A percentile compares a stretch with the other conserved stretches of the same genome.
Evolutionary conservation across 352 stramenopile species (phyloP).

Genomic region (Globisporangium acanthophoron): DNA sequence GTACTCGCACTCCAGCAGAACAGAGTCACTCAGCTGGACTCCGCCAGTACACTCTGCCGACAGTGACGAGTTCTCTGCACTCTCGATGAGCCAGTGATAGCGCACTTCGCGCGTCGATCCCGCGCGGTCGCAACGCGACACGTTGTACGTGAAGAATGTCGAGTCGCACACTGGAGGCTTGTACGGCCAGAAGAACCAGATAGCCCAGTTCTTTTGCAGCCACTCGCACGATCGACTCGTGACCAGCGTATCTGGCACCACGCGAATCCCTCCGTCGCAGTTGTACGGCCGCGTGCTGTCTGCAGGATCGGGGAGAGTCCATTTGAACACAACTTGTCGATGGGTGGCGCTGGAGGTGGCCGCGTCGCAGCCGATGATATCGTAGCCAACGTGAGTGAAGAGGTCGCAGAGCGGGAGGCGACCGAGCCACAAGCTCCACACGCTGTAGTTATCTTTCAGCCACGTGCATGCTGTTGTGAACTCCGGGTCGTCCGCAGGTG

Average conservation of each 20-base stretch:
- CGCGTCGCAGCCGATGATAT: slow-evolving; percentile 5
- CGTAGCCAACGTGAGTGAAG: background rate
- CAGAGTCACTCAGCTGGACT: slow-evolving; percentile 13
- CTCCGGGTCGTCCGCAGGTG: background rate
- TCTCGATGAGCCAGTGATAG: slow-evolving; percentile 32
- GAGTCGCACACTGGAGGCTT: slow-evolving; percentile 29
- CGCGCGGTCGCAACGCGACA: slow-evolving; percentile 22
- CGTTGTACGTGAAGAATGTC: slow-evolving; percentile 36
- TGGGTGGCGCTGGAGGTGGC: slow-evolving; percentile 21
- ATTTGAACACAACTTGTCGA: slow-evolving; percentile 30
- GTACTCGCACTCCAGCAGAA: slow-evolving; percentile 41
- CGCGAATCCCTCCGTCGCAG: slow-evolving; percentile 24
- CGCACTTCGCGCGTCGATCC: slow-evolving; percentile 18
- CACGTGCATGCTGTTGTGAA: slow-evolving; percentile 24
- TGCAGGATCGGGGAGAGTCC: slow-evolving; percentile 29
- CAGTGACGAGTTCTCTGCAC: slow-evolving; percentile 11
- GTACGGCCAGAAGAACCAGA: slow-evolving; percentile 15
- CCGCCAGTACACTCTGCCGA: slow-evolving; percentile 34
- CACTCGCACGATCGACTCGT: slow-evolving; percentile 47
- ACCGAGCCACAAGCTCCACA: slow-evolving; percentile 18
- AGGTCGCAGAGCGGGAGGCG: slow-evolving; percentile 26
- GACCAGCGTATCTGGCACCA: slow-evolving; percentile 17
- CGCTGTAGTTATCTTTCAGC: slow-evolving; percentile 20
- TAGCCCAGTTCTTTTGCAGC: background rate
- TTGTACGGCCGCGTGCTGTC: slow-evolving; percentile 28